Conservation (phyloP, 371 early-diverging fungal species). For the Dichotomocladium elegans region DNA sequence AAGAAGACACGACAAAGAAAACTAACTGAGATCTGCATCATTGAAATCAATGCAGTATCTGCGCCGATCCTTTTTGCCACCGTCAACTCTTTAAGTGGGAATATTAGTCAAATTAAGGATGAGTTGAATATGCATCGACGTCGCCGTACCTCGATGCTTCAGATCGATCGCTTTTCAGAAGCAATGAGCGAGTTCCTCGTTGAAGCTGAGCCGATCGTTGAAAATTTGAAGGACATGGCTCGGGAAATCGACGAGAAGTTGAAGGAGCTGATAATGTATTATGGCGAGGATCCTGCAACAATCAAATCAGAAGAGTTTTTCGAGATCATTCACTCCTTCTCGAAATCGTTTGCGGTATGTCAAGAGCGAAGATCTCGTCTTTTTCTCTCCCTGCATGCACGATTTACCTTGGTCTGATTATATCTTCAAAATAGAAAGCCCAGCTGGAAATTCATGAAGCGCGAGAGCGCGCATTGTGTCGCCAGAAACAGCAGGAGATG, state of each 20-base stretch:
- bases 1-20: background rate
- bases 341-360: conserved; percentile 38
- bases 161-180: conserved; percentile 61
- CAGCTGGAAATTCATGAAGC: conserved; percentile 25
- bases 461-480: conserved; percentile 16
- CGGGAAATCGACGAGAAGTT: conserved; percentile 52
- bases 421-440: conserved; percentile 10
- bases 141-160: conserved; percentile 30
- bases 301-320: conserved; percentile 88
- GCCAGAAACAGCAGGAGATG: conserved; percentile 16
- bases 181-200: conserved; percentile 56
- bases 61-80: conserved; percentile 58
- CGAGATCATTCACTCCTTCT: conserved; percentile 50
- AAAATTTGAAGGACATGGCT: conserved; percentile 32
- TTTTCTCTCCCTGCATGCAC: too few relatives aligned
- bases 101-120: conserved; percentile 52
- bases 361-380: too few relatives aligned
- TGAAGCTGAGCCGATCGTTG: conserved; percentile 37
- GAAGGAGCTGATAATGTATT: conserved; percentile 61
- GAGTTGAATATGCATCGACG: conserved; percentile 44
- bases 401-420: too few relatives aligned
- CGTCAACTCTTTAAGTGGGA: conserved; percentile 53
- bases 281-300: conserved; percentile 76
- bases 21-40: too few relatives aligned
- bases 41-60: conserved; percentile 53